Evolutionary conservation across 371 early-diverging fungal genomes (phyloP), one percentile per base, ranked within the genome.

Genomic region (Mucor sp.): DNA sequence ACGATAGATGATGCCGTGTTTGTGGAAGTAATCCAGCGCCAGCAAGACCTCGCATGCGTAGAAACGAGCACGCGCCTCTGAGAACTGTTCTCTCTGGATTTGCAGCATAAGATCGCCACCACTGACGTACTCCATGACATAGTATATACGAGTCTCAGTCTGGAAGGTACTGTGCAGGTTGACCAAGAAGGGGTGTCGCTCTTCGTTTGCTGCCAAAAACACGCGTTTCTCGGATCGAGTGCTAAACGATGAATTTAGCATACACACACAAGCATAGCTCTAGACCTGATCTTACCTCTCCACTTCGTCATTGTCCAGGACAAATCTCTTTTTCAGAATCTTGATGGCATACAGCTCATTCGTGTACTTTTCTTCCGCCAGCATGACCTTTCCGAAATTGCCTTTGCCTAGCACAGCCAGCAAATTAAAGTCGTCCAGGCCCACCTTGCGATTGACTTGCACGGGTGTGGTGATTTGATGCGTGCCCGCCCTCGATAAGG

Each of bases 61-160:
- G 71, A 99, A 99, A 35, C 84, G 94, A 57, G 97, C 95, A 57
- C 94, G 88, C n/a, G 88, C 79, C 79, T 96, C 95, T 19, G 92
- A 87, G 72, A 95, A 95, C 68, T 90, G 89, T 62, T 92, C 89
- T 62, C 92, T 88, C 73, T 92, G 96, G 58, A 96, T 97, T 74
- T 96, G 97, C 78, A 94, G 91, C 97, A 99, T 97, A 74, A 99
- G 79, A 83, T 99, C 99, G 55, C 99, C 99, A 61, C 99, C 99
- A 50, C 90, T 87, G 6, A 99, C 93, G 83, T 97, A 99, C 74
- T 99, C 99, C 98, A 99, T 98, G 17, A 99, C 98, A 81, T 98
- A 96, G 83, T 94, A 98, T 27, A 99, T 84, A 47, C 97, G 87
- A 35, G 92, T 92, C 47, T 94, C 91, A 3, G 96, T 93, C 78